These are phyloP conservation scores for Monilinia laxa DNA, from an alignment of 2,329 filamentous ascomycete genomes.

Conservation along the genomic window DNA sequence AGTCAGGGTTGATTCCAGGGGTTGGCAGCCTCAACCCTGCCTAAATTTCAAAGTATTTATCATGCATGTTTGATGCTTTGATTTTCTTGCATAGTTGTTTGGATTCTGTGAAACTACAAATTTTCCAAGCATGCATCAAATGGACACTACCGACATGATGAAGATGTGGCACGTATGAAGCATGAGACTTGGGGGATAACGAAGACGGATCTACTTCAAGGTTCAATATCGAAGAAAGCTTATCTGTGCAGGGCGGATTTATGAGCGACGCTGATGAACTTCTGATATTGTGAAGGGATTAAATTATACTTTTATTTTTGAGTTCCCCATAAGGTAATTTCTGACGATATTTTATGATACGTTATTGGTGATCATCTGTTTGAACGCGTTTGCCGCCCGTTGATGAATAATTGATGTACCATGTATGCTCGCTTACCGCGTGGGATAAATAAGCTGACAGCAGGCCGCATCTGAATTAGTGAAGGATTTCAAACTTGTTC, in stretches of 20 bases:
- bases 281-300: neutral
- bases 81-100: neutral
- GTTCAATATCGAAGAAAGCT: neutral
- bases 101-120: neutral
- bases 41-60: neutral
- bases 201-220: neutral
- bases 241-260: neutral
- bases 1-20: neutral
- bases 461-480: neutral
- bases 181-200: conserved; percentile 2
- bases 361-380: neutral
- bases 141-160: neutral
- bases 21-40: neutral
- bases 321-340: neutral
- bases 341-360: neutral
- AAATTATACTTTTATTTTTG: neutral
- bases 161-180: conserved; percentile 2
- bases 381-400: neutral
- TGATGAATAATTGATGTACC: neutral
- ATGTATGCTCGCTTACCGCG: neutral
- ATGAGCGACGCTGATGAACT: neutral
- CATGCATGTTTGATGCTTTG: neutral
- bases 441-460: conserved; percentile 1
- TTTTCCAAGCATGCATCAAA: too few species aligned
- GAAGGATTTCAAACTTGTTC: neutral